These are phyloP conservation scores for Diaporthe vaccinii DNA, from an alignment of 2,329 filamentous ascomycete genomes.

Conservation along the genomic window DNA sequence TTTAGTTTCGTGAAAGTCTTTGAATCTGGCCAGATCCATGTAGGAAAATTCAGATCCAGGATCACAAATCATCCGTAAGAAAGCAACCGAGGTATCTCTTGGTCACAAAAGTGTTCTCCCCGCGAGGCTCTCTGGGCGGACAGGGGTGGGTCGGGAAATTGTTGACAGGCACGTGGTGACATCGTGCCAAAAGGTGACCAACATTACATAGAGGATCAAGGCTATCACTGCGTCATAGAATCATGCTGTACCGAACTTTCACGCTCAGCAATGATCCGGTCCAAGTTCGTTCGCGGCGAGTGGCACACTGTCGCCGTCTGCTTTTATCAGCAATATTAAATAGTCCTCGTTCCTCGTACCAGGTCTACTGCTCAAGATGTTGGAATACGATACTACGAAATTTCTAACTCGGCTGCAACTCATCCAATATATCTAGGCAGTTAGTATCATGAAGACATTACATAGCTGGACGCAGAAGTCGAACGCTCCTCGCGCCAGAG, in stretches of 20 bases:
- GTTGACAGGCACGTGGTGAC: slow-evolving; percentile 16
- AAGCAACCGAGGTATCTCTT: background rate
- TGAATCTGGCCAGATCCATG: too few species aligned
- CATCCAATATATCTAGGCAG: background rate
- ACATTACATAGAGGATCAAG: background rate
- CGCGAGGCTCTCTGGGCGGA: too few species aligned
- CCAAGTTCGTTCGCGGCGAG: background rate
- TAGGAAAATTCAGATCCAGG: too few species aligned
- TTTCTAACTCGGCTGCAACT: background rate
- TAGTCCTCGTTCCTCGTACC: too few species aligned
- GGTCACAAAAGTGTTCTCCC: background rate
- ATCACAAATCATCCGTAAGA: background rate
- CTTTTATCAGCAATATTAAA: background rate
- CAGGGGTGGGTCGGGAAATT: background rate
- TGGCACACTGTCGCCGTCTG: background rate
- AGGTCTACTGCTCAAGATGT: background rate
- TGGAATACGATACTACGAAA: too few species aligned
- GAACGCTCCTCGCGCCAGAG: background rate
- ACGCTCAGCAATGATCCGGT: background rate
- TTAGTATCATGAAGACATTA: background rate
- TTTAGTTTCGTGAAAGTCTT: too few species aligned
- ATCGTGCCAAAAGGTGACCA: background rate
- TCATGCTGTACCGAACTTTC: accelerated
- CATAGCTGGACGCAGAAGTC: too few species aligned
- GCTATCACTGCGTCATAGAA: background rate